A percentile compares a stretch with the other conserved stretches of the same genome.
These are phyloP conservation scores for Quercus tomentella DNA, from an alignment of 331 rosid genomes.

Conservation along the genomic window DNA sequence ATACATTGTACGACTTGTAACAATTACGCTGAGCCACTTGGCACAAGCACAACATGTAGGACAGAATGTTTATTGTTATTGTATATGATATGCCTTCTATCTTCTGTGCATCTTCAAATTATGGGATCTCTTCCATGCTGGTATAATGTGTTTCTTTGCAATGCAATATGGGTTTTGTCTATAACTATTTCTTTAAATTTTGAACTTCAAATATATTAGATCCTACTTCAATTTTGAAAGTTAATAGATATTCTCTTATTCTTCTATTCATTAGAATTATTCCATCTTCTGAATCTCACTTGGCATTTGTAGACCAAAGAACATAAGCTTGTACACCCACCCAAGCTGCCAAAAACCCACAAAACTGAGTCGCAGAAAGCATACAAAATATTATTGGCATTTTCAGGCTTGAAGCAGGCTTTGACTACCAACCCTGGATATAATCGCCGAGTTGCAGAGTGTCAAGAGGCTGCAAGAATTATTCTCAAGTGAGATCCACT, in stretches of 20 bases:
- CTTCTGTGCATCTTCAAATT: not conserved
- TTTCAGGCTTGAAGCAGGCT: constrained; percentile 89
- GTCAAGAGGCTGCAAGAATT: constrained; percentile 81
- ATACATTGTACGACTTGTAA: too few species aligned
- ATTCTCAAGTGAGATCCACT: constrained; percentile 57
- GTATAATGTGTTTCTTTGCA: not conserved
- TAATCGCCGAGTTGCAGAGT: constrained; percentile 81
- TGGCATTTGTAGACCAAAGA: constrained; percentile 70
- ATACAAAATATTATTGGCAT: constrained; percentile 74
- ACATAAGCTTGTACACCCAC: constrained; percentile 53
- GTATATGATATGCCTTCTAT: not conserved
- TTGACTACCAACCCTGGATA: constrained; percentile 79
- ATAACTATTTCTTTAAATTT: constrained; percentile 7
- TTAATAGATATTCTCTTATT: not conserved
- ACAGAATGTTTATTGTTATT: not conserved
- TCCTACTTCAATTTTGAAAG: constrained; percentile 12
- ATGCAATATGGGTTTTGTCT: not conserved
- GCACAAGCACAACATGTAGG: too few species aligned
- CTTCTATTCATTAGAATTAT: not conserved
- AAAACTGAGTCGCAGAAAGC: constrained; percentile 34
- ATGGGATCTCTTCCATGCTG: not conserved
- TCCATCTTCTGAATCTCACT: constrained; percentile 24
- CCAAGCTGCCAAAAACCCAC: constrained; percentile 32
- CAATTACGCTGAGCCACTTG: too few species aligned
- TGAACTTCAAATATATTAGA: not conserved